phyloP scores from a whole-genome alignment of 176 grass and related monocot genomes.

The Avena eriantha region DNA sequence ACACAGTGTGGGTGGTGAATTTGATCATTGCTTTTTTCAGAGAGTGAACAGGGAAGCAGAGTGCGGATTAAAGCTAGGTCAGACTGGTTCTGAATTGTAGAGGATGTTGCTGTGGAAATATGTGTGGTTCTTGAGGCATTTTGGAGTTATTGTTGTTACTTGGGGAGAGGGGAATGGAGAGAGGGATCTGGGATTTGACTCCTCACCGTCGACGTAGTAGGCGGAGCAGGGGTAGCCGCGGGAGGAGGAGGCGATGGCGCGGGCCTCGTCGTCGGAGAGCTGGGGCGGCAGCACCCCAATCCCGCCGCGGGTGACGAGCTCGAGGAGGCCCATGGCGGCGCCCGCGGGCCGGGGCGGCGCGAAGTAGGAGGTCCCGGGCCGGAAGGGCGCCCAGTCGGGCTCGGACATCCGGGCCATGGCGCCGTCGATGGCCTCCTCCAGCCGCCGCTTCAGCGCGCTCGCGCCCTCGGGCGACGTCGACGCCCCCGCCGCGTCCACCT shows the following conservation, averaged over 20 bases:
- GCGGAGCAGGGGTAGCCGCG: slow-evolving; percentile 54
- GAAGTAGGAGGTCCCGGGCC: slow-evolving; percentile 63
- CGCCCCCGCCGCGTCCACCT: slow-evolving; percentile 32
- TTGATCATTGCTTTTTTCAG: background rate
- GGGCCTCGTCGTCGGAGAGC: slow-evolving; percentile 51
- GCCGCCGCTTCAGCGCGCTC: background rate
- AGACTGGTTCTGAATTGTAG: background rate
- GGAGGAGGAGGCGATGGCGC: slow-evolving; percentile 47
- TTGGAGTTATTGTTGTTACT: background rate
- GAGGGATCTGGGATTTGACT: background rate
- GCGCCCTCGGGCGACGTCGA: slow-evolving; percentile 15
- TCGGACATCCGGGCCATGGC: slow-evolving; percentile 55
- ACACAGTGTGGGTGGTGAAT: background rate
- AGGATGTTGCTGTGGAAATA: background rate
- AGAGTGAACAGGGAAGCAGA: background rate
- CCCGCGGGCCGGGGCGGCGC: slow-evolving; percentile 52
- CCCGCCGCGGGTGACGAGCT: slow-evolving; percentile 1
- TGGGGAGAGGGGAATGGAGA: slow-evolving; percentile 4
- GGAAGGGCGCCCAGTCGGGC: slow-evolving; percentile 62
- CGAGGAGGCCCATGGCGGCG: slow-evolving; percentile 33
- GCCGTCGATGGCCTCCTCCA: slow-evolving; percentile 63
- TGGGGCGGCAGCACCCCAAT: background rate
- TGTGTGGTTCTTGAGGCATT: background rate
- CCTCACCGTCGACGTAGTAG: slow-evolving; percentile 57
- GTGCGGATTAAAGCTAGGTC: background rate